phyloP scores from a whole-genome alignment of 2,329 filamentous ascomycete species.

The Ceratocystis cacaofunesta region DNA sequence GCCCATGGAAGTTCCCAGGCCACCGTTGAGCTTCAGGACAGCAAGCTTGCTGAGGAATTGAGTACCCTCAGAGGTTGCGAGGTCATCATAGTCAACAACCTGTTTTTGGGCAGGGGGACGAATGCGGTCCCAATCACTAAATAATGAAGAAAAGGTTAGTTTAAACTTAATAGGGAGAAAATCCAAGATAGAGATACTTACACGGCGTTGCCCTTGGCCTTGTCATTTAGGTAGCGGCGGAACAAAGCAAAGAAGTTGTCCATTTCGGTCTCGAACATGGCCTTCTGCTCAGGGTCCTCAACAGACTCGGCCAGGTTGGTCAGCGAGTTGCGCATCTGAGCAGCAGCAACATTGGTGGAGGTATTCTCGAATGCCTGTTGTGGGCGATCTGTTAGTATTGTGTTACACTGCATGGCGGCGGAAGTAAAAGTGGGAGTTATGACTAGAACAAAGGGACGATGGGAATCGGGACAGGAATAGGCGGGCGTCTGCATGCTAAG shows the following conservation, averaged over 20 bases:
- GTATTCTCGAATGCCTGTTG: slow-evolving; percentile 94
- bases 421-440: background rate
- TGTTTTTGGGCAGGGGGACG: slow-evolving; percentile 82
- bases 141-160: slow-evolving; percentile 1
- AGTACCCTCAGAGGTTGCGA: slow-evolving; percentile 79
- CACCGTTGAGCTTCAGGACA: slow-evolving; percentile 97
- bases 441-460: background rate
- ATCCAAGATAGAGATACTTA: slow-evolving; percentile 29
- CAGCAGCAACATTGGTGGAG: slow-evolving; percentile 91
- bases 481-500: background rate
- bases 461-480: background rate
- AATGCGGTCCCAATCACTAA: slow-evolving; percentile 90
- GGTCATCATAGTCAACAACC: slow-evolving; percentile 86
- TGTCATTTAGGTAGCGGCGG: slow-evolving; percentile 95
- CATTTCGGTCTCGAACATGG: slow-evolving; percentile 99
- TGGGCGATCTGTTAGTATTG: background rate
- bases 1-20: slow-evolving; percentile 98
- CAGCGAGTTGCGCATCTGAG: slow-evolving; percentile 96
- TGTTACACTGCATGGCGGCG: background rate
- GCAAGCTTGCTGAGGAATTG: slow-evolving; percentile 94
- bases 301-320: slow-evolving; percentile 86
- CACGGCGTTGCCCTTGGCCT: slow-evolving; percentile 91
- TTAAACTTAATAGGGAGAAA: background rate
- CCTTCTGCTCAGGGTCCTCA: slow-evolving; percentile 63
- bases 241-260: slow-evolving; percentile 99